These are phyloP conservation scores for Polymyxa betae DNA, from an alignment of 208 protist species.

Conservation along the genomic window DNA sequence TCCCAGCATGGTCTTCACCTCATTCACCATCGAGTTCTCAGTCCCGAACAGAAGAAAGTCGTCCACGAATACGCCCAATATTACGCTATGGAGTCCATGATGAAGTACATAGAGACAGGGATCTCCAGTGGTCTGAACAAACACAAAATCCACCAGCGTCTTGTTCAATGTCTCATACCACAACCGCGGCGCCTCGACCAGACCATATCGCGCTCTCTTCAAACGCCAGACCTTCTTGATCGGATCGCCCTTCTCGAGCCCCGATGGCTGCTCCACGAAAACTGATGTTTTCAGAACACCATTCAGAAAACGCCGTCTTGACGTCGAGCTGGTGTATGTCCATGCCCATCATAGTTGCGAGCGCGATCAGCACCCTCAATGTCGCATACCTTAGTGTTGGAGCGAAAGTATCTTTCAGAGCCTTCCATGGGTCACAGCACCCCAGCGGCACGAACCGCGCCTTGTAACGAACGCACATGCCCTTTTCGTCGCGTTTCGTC, in stretches of 20 bases:
- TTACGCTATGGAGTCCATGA: neutral
- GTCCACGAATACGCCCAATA: conserved; percentile 7
- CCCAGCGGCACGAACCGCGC: neutral
- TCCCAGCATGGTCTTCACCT: neutral
- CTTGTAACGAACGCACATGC: neutral
- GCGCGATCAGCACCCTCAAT: neutral
- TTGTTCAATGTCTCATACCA: neutral
- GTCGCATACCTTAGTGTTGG: conserved; percentile 47
- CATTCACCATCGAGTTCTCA: neutral
- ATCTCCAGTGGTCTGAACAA: neutral
- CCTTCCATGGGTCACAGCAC: neutral
- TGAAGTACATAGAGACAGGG: neutral
- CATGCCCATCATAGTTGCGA: neutral
- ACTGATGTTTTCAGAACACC: neutral
- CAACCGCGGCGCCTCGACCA: conserved; percentile 30
- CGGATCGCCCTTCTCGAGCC: neutral
- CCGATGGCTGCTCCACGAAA: neutral
- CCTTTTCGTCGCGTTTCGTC: conserved; percentile 37
- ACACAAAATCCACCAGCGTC: neutral
- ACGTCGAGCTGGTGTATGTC: conserved; percentile 3
- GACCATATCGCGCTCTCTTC: neutral
- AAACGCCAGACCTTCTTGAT: neutral
- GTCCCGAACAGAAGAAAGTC: neutral
- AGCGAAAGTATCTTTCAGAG: neutral
- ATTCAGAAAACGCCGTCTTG: conserved; percentile 36